Conservation (phyloP, 495 filamentous ascomycete genomes). For the Evernia prunastri region DNA sequence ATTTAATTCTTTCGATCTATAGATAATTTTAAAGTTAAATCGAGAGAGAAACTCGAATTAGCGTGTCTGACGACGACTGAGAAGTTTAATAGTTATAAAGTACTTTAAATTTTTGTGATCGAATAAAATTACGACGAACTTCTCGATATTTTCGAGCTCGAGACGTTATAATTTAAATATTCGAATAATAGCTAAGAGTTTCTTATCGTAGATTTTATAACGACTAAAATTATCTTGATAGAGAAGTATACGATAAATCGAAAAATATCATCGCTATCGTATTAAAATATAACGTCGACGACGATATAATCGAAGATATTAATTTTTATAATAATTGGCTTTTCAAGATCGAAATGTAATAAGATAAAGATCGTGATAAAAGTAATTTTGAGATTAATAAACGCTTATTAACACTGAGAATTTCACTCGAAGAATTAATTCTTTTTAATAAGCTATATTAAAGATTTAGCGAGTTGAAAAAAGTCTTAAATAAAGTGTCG, state of each 20-base stretch:
- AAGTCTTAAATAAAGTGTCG: slow-evolving; percentile 4
- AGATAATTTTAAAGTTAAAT: slow-evolving; percentile 32
- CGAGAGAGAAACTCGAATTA: slow-evolving; percentile 26
- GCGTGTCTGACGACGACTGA: slow-evolving; percentile 26
- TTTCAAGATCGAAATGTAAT: slow-evolving; percentile 20
- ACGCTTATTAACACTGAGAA: slow-evolving; percentile 19
- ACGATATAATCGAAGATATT: slow-evolving; percentile 18
- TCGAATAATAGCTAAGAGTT: slow-evolving; percentile 28
- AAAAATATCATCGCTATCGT: neutral
- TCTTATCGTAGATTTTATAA: slow-evolving; percentile 29
- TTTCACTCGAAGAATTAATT: neutral
- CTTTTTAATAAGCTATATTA: slow-evolving; percentile 1
- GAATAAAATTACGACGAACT: slow-evolving; percentile 14
- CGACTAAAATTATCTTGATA: slow-evolving; percentile 22
- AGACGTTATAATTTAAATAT: slow-evolving; percentile 25
- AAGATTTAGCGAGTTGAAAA: neutral
- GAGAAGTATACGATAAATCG: slow-evolving; percentile 19
- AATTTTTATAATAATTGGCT: slow-evolving; percentile 14
- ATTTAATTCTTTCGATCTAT: slow-evolving; percentile 21
- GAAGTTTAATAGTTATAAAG: slow-evolving; percentile 27
- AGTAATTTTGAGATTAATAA: slow-evolving; percentile 6
- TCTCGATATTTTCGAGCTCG: slow-evolving; percentile 18
- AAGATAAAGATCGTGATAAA: slow-evolving; percentile 14
- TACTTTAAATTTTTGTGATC: slow-evolving; percentile 27
- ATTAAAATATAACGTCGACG: slow-evolving; percentile 11